Percentiles rank a stretch among this genome's conserved stretches.
These are phyloP conservation scores for Plasmodium reichenowi DNA, from an alignment of 169 alveolate species.

Conservation along the genomic window DNA sequence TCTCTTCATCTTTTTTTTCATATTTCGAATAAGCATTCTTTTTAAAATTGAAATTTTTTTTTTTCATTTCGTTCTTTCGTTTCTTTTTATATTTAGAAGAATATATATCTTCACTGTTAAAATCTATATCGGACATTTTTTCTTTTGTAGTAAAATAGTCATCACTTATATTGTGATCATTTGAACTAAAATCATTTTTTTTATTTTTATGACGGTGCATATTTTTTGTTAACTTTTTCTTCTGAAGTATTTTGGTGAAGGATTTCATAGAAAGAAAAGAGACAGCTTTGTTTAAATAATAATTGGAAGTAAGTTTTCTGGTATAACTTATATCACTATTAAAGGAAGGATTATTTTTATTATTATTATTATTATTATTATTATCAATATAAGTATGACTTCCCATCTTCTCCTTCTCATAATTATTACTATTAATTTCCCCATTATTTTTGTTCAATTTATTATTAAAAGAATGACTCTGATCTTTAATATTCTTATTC, in stretches of 20 bases:
- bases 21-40: slow-evolving; percentile 2
- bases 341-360: background rate
- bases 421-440: too few relatives aligned
- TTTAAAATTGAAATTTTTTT: slow-evolving; percentile 13
- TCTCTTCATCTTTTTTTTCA: slow-evolving; percentile 6
- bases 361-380: background rate
- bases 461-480: too few relatives aligned
- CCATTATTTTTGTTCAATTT: too few relatives aligned
- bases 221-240: background rate
- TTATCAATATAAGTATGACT: background rate
- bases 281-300: slow-evolving; percentile 34
- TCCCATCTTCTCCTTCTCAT: too few relatives aligned
- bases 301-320: too few relatives aligned
- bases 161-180: slow-evolving; percentile 27
- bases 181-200: background rate
- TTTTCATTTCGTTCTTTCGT: background rate
- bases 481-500: background rate
- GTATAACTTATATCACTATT: slow-evolving; percentile 8
- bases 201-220: background rate
- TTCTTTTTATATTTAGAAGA: background rate
- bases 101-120: background rate
- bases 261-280: slow-evolving; percentile 53
- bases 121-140: slow-evolving; percentile 10
- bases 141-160: slow-evolving; percentile 64
- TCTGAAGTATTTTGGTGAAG: slow-evolving; percentile 18